Evolutionary conservation across 371 early-diverging fungal genomes (phyloP), one percentile per base, ranked within the genome.

Genomic region (Dentiscutata heterogama): DNA sequence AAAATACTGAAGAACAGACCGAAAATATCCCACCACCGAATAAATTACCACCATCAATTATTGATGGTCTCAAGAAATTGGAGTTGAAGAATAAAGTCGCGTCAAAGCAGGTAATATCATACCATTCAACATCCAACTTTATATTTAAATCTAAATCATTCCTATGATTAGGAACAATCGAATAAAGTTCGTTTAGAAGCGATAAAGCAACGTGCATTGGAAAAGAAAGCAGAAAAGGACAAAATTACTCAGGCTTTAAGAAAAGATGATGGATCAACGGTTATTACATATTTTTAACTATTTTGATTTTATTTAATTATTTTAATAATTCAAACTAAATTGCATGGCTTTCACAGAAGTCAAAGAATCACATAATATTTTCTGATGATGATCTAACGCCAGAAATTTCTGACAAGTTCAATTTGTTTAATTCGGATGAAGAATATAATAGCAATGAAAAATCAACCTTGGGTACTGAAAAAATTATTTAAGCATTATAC

Each of bases 151-250:
- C 35, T 35, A 29, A 27, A 56, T 50, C 56, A 35, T 25, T 27
- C 54, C 11, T 20, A 29, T 22, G 8, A 10, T 39, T 31, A 75
- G 75, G 79, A 78, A 61, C 64, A 67, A 25, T 78, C 79, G 1
- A 78, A 78, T 78, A n/a, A 50, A 63, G 39, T 64, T 50, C 63
- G 78, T 25, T 53, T 78, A 27, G 65, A 78, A 78, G 79, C 79
- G 20, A 22, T 78, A 11, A 51, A 65, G 27, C n/a, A 78, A 67
- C 79, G 79, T 46, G 65, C 50, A 22, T 25, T 46, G 22, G 67
- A 78, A 51, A 60, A 67, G 22, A 29, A 60, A 8, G 54, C 20
- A 1, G 50, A 78, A 53, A 78, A 39, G 50, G 54, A 42, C 29
- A 50, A 51, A 29, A 78, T 78, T 29, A 61, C 35, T 3, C 51